A percentile compares a stretch with the other conserved stretches of the same genome.
phyloP scores from a whole-genome alignment of 2,329 filamentous ascomycete genomes.

The Lasiodiplodia sp. region DNA sequence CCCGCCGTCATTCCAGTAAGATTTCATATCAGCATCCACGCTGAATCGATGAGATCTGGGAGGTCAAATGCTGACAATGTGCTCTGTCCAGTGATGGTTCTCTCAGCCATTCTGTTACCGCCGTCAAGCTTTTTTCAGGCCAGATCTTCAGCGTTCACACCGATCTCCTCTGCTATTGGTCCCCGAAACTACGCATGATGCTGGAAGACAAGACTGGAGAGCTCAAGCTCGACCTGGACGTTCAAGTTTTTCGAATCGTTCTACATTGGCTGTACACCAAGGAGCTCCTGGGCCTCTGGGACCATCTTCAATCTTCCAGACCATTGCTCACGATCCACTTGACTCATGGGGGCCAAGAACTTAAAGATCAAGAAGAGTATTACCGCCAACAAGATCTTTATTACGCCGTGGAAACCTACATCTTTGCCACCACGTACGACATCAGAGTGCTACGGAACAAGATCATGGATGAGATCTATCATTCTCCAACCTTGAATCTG shows the following conservation, averaged over 20 bases:
- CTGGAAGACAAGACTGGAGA: neutral
- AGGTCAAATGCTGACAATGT: neutral
- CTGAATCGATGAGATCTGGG: too few species aligned
- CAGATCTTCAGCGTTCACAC: neutral
- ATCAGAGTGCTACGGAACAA: neutral
- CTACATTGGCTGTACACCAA: constrained; percentile 2
- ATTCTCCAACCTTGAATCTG: too few species aligned
- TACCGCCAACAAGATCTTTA: neutral
- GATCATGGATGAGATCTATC: neutral
- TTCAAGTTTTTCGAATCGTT: neutral
- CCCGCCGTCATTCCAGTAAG: neutral
- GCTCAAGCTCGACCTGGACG: neutral
- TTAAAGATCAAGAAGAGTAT: neutral
- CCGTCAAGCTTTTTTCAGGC: neutral
- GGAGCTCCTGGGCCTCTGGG: neutral
- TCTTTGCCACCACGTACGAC: neutral
- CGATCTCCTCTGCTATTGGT: constrained; percentile 7
- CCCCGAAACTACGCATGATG: neutral
- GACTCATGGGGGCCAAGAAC: neutral
- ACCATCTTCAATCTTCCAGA: neutral
- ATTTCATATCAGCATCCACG: neutral
- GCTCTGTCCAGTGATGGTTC: neutral
- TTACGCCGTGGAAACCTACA: neutral
- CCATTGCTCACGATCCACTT: neutral
- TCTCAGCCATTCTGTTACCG: neutral